A percentile compares a stretch with the other conserved stretches of the same genome.
phyloP scores from a whole-genome alignment of 2,329 filamentous ascomycete species.

The Uncinocarpus reesii region DNA sequence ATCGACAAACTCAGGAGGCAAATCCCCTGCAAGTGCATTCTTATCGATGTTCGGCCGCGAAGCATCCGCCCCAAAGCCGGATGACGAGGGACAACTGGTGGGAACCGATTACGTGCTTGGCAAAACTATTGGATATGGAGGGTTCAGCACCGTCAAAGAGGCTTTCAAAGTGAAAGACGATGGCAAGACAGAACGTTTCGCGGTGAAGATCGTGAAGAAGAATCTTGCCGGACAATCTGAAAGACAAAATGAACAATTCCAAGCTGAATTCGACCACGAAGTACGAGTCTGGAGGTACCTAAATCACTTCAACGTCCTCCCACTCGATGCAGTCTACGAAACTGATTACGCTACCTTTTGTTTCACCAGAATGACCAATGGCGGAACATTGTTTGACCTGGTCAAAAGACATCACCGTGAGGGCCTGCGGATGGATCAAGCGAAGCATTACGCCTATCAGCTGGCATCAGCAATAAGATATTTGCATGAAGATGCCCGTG shows the following conservation, averaged over 20 bases:
- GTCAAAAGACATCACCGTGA: conserved; percentile 47
- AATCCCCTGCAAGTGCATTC: conserved; percentile 50
- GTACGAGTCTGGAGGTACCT: conserved; percentile 58
- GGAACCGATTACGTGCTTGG: conserved; percentile 58
- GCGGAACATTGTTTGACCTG: conserved; percentile 55
- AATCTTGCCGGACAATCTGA: conserved; percentile 46
- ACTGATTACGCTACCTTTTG: conserved; percentile 60
- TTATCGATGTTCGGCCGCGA: conserved; percentile 45
- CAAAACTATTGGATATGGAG: conserved; percentile 54
- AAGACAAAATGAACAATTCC: conserved; percentile 53
- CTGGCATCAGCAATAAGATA: conserved; percentile 55
- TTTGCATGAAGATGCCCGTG: conserved; percentile 55
- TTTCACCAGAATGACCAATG: conserved; percentile 54
- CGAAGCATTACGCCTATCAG: conserved; percentile 52
- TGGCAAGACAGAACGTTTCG: conserved; percentile 43
- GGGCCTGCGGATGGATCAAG: conserved; percentile 43
- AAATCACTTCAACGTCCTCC: conserved; percentile 51
- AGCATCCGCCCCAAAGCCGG: conserved; percentile 41
- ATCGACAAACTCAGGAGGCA: conserved; percentile 42
- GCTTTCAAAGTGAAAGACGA: conserved; percentile 52
- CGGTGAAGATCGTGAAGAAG: conserved; percentile 59
- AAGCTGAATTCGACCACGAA: conserved; percentile 59
- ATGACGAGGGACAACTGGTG: conserved; percentile 58
- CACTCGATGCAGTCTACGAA: conserved; percentile 54
- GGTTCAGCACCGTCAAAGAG: conserved; percentile 58